These are phyloP conservation scores for Phytopythium delawarense DNA, from an alignment of 352 stramenopile species.

Conservation along the genomic window DNA sequence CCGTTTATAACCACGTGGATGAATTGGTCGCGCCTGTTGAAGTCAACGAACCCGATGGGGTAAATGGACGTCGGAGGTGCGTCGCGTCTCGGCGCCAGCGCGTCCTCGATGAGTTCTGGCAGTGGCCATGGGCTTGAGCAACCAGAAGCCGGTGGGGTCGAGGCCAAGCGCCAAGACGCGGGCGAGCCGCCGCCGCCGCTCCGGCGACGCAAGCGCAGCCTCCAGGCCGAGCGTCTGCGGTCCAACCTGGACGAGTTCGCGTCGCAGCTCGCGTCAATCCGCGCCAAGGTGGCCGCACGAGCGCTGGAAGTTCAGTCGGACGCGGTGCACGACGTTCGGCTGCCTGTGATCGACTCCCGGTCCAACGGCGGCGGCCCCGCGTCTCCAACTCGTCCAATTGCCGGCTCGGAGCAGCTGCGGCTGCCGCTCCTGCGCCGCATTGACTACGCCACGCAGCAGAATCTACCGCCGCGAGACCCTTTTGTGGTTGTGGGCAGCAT, in stretches of 20 bases:
- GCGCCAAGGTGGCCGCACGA: not conserved
- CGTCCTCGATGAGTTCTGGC: not conserved
- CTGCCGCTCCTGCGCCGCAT: constrained; percentile 34
- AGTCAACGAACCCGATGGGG: not conserved
- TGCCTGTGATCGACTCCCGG: constrained; percentile 13
- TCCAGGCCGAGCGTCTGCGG: not conserved
- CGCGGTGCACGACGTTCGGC: not conserved
- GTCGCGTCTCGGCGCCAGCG: not conserved
- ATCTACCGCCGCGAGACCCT: constrained; percentile 14
- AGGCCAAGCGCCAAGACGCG: not conserved
- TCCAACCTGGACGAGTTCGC: constrained; percentile 2
- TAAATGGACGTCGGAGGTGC: constrained; percentile 2
- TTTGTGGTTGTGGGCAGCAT: constrained; percentile 38
- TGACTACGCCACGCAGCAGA: constrained; percentile 8
- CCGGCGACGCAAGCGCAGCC: not conserved
- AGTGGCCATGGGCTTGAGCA: fast-evolving
- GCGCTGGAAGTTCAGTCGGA: not conserved
- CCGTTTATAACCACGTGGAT: no score
- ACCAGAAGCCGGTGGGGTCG: not conserved
- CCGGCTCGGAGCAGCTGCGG: constrained; percentile 10
- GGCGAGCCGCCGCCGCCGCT: not conserved
- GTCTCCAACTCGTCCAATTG: not conserved
- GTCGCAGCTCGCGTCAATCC: not conserved
- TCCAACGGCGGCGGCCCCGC: not conserved
- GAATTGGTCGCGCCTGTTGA: constrained; percentile 3